These are phyloP conservation scores for Suillus fuscotomentosus DNA, from an alignment of 768 basidiomycete species.

Conservation along the genomic window DNA sequence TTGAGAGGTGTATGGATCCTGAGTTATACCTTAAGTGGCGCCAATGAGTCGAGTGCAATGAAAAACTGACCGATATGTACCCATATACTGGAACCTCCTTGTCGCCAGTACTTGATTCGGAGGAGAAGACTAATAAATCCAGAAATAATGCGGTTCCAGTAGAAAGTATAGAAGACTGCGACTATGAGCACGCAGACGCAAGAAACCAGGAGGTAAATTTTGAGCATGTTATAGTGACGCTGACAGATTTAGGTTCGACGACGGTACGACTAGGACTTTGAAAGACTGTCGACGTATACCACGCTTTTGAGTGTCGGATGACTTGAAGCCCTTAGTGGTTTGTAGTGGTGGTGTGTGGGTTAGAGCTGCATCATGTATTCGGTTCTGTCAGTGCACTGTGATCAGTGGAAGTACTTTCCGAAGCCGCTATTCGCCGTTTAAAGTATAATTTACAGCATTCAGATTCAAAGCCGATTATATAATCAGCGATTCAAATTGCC, in stretches of 20 bases:
- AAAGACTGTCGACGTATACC: background rate
- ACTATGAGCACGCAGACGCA: conserved; percentile 56
- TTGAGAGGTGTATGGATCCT: conserved; percentile 93
- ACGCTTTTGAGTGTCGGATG: background rate
- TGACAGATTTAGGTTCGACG: background rate
- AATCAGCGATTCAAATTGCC: background rate
- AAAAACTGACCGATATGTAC: conserved; percentile 67
- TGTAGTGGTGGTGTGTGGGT: background rate
- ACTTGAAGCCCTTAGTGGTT: background rate
- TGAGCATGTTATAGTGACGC: conserved; percentile 43
- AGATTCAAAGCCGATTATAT: background rate
- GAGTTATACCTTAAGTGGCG: conserved; percentile 5
- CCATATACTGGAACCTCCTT: conserved; percentile 75
- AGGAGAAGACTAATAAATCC: conserved; percentile 62
- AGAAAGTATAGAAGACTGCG: conserved; percentile 80
- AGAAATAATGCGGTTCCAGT: conserved; percentile 85
- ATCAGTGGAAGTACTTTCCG: background rate
- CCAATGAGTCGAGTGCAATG: background rate
- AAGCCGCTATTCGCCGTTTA: background rate
- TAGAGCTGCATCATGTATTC: conserved; percentile 2
- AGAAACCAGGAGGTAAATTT: conserved; percentile 57
- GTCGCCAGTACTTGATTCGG: conserved; percentile 77
- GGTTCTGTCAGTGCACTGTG: background rate
- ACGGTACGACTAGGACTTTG: background rate
- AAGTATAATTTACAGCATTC: background rate